These are phyloP conservation scores for Zymoseptoria crescenta DNA, from an alignment of 2,329 filamentous ascomycete species.

Conservation along the genomic window DNA sequence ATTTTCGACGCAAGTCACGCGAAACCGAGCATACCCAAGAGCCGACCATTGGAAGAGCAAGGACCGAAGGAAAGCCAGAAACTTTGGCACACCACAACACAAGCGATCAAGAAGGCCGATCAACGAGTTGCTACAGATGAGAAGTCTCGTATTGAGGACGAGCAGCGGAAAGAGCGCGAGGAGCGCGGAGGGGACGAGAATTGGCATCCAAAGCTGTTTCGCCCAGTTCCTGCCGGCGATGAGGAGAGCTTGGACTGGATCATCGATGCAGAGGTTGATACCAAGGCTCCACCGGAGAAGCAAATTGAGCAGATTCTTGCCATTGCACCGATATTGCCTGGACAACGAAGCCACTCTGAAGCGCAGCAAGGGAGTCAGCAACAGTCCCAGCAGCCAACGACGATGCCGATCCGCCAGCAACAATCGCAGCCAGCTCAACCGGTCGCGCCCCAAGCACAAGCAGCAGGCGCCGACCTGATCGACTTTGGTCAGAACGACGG, in stretches of 20 bases:
- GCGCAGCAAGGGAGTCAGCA: slow-evolving; percentile 3
- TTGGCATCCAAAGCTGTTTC: slow-evolving; percentile 84
- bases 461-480: slow-evolving; percentile 42
- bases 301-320: slow-evolving; percentile 75
- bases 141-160: slow-evolving; percentile 93
- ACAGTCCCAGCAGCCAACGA: slow-evolving; percentile 4
- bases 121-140: slow-evolving; percentile 87
- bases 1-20: slow-evolving; percentile 80
- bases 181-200: slow-evolving; percentile 70
- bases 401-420: slow-evolving; percentile 6
- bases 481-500: slow-evolving; percentile 47
- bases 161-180: slow-evolving; percentile 81
- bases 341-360: slow-evolving; percentile 49
- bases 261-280: slow-evolving; percentile 72
- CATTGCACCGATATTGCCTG: slow-evolving; percentile 76
- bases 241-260: slow-evolving; percentile 94
- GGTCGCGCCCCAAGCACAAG: slow-evolving; percentile 11
- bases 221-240: slow-evolving; percentile 51
- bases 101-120: slow-evolving; percentile 75
- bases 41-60: slow-evolving; percentile 76
- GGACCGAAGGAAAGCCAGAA: slow-evolving; percentile 82
- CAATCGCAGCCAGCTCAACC: slow-evolving; percentile 1
- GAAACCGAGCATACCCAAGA: slow-evolving; percentile 64
- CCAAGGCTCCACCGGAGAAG: slow-evolving; percentile 53
- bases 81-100: slow-evolving; percentile 74